Conservation (phyloP, 176 grass and related monocot species). For the Secale cereale region DNA sequence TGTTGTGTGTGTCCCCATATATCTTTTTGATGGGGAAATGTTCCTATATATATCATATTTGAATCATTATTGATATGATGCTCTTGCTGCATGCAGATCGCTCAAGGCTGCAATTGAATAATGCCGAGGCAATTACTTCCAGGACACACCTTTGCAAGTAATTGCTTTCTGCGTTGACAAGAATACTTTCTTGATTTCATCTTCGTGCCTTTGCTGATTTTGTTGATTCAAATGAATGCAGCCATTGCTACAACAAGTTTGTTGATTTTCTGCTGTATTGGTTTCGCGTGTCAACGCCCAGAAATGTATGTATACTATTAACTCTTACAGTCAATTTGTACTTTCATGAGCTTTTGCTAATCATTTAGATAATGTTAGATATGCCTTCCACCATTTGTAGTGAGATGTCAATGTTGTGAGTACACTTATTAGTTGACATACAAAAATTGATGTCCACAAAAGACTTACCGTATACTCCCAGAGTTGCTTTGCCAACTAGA, state of each 20-base stretch:
- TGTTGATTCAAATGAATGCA: slow-evolving; percentile 60
- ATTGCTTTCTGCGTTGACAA: slow-evolving; percentile 23
- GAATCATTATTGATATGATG: not conserved
- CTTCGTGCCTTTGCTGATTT: slow-evolving; percentile 21
- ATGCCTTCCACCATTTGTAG: not conserved
- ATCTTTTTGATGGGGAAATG: not conserved
- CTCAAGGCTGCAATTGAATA: slow-evolving; percentile 63
- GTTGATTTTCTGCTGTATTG: slow-evolving; percentile 85
- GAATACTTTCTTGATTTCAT: slow-evolving; percentile 15
- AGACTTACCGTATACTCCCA: slow-evolving; percentile 17
- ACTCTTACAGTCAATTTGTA: slow-evolving; percentile 4
- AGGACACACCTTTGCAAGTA: slow-evolving; percentile 84
- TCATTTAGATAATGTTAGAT: not conserved
- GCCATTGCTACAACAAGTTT: slow-evolving; percentile 75
- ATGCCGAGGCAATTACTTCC: slow-evolving; percentile 60
- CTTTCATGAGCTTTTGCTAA: not conserved
- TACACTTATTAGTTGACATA: not conserved
- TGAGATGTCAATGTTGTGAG: not conserved
- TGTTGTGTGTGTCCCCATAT: not conserved
- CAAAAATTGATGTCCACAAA: not conserved
- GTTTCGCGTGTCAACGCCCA: slow-evolving; percentile 64
- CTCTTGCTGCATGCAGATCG: slow-evolving; percentile 63
- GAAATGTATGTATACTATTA: slow-evolving; percentile 52
- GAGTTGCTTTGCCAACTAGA: slow-evolving; percentile 11
- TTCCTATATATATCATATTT: not conserved